These are phyloP conservation scores for Parsonsia alboflavescens DNA, from an alignment of 257 asterid species.

Conservation along the genomic window DNA sequence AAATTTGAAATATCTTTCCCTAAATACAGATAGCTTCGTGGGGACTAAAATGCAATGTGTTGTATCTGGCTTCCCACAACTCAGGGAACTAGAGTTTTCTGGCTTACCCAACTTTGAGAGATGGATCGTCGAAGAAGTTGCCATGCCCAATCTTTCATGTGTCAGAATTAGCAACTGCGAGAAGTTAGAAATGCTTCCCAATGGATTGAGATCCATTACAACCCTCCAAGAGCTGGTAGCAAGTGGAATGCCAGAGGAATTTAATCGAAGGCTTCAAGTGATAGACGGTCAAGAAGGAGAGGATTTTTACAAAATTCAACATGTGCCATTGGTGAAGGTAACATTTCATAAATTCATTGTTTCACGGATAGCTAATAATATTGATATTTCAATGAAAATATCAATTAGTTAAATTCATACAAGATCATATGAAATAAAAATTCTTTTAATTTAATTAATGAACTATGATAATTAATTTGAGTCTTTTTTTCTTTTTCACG, in stretches of 20 bases:
- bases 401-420: no score
- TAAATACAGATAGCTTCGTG: neutral
- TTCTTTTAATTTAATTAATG: no score
- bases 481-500: no score
- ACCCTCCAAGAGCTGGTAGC: neutral
- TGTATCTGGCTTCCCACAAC: neutral
- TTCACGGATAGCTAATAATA: no score
- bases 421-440: no score
- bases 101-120: neutral
- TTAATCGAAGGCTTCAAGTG: neutral
- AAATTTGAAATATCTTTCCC: neutral
- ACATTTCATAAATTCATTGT: no score
- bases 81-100: neutral
- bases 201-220: neutral
- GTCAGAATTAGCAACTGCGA: rapidly evolving
- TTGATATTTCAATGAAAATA: no score
- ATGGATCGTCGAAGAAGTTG: neutral
- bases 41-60: neutral
- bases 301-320: neutral
- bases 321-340: neutral
- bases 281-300: neutral
- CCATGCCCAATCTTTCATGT: neutral
- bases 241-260: neutral
- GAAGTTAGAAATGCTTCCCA: neutral
- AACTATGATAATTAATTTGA: no score